Percentiles rank a stretch among this genome's conserved stretches.
These are phyloP conservation scores for Collybia nuda DNA, from an alignment of 768 basidiomycete genomes.

Conservation along the genomic window DNA sequence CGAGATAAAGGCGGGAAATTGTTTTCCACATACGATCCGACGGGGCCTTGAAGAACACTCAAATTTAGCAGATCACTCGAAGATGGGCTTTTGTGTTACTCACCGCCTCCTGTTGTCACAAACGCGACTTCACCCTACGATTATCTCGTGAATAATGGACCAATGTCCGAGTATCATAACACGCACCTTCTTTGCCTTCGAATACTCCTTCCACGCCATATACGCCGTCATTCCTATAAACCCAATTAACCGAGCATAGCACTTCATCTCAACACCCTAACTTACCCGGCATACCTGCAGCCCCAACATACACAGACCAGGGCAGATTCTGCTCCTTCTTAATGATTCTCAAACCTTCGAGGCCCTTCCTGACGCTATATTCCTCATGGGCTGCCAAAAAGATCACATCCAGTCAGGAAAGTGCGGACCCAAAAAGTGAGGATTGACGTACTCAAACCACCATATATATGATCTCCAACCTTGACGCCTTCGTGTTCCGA, in stretches of 20 bases:
- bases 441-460: conserved; percentile 22
- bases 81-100: not conserved
- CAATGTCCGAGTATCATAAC: not conserved
- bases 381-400: conserved; percentile 34
- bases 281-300: conserved; percentile 55
- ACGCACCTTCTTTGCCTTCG: conserved; percentile 34
- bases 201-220: conserved; percentile 39
- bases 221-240: conserved; percentile 36
- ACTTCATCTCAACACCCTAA: not conserved
- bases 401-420: not conserved
- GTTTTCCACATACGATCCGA: conserved; percentile 51
- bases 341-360: conserved; percentile 23
- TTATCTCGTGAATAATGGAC: not conserved
- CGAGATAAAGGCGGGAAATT: not conserved
- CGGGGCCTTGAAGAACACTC: conserved; percentile 30
- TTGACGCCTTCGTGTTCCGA: conserved; percentile 34
- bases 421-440: not conserved
- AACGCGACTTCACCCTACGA: conserved; percentile 39
- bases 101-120: conserved; percentile 39
- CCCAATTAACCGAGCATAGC: not conserved
- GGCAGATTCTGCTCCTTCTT: conserved; percentile 45
- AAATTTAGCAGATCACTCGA: not conserved
- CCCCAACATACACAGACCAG: conserved; percentile 49
- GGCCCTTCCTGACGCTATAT: conserved; percentile 30
- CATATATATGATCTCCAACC: conserved; percentile 41